phyloP scores from a whole-genome alignment of 2,329 filamentous ascomycete species.

The Alternaria arbusti region DNA sequence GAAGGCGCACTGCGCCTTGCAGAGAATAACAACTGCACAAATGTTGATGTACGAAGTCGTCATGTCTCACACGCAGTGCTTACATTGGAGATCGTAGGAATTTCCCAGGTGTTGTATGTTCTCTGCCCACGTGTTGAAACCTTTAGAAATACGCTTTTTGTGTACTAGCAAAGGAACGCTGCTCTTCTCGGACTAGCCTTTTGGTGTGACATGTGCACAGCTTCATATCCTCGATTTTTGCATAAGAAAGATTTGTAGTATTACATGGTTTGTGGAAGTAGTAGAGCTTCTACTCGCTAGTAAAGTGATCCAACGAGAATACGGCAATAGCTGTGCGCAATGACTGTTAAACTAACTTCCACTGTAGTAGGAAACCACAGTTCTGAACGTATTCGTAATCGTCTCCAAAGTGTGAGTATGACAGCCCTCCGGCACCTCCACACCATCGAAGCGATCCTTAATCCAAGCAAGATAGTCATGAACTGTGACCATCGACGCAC shows the following conservation, averaged over 20 bases:
- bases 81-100: neutral
- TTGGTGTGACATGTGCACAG: neutral
- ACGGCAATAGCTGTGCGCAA: neutral
- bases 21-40: neutral
- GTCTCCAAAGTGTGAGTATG: neutral
- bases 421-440: neutral
- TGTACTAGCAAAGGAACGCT: neutral
- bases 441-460: neutral
- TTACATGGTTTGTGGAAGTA: fast-evolving
- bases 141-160: neutral
- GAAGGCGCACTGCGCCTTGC: neutral
- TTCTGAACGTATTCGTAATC: neutral
- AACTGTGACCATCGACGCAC: neutral
- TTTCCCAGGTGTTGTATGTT: neutral
- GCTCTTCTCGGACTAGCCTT: neutral
- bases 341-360: neutral
- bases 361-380: neutral
- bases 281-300: neutral
- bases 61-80: neutral
- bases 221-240: neutral
- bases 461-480: neutral
- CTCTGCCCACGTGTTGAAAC: neutral
- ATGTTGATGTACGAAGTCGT: neutral
- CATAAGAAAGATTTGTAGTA: neutral
- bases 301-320: fast-evolving